A percentile compares a stretch with the other conserved stretches of the same genome.
Conservation (phyloP, 2,329 filamentous ascomycete species). For the Thielaviopsis ethacetica region DNA sequence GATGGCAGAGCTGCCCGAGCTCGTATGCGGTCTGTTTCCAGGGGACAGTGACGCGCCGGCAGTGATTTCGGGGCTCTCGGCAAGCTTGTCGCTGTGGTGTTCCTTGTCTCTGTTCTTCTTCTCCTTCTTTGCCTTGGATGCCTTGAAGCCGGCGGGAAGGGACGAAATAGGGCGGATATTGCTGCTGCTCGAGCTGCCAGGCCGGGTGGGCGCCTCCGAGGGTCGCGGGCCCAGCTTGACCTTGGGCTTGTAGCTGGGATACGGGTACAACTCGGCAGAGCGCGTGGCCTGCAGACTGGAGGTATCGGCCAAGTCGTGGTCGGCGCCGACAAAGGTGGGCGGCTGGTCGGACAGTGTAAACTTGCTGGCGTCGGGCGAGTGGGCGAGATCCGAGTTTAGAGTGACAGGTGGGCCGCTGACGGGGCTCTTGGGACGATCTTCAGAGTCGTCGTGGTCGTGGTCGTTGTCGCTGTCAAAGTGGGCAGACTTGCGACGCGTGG, state of each 20-base stretch:
- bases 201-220: conserved; percentile 47
- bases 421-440: neutral
- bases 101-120: conserved; percentile 15
- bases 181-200: conserved; percentile 42
- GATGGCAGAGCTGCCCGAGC: conserved; percentile 15
- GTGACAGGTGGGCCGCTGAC: conserved; percentile 24
- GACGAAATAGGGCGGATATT: conserved; percentile 58
- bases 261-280: conserved; percentile 32
- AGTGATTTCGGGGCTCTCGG: conserved; percentile 21
- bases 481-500: conserved; percentile 41
- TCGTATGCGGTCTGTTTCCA: conserved; percentile 19
- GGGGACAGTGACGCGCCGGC: conserved; percentile 19
- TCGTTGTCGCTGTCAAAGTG: conserved; percentile 24
- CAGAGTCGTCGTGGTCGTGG: conserved; percentile 14
- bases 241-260: conserved; percentile 51
- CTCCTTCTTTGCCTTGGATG: conserved; percentile 21
- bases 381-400: conserved; percentile 35
- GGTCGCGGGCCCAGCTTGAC: conserved; percentile 80
- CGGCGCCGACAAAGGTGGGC: conserved; percentile 33
- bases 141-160: conserved; percentile 65
- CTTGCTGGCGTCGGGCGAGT: conserved; percentile 30
- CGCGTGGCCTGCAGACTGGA: conserved; percentile 36
- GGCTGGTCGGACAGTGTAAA: conserved; percentile 34
- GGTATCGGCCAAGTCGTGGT: conserved; percentile 21
- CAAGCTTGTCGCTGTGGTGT: conserved; percentile 12